Base-by-base conservation (phyloP, 768 basidiomycete species). In the Collybia nuda region DNA sequence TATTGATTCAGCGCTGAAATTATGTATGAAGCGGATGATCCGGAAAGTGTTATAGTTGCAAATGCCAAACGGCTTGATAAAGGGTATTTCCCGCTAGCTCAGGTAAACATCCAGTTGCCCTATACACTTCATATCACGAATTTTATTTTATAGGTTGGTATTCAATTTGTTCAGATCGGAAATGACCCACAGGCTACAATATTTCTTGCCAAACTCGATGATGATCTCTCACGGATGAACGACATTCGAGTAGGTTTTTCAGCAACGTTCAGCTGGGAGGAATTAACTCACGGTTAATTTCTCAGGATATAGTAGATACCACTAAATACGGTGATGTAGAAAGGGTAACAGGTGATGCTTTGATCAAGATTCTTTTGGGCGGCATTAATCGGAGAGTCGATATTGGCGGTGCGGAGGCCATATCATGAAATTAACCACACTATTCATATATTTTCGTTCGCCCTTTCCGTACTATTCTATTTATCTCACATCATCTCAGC, bases 131-230 rank as follows among this genome's bases (percentile, higher is more conserved):
- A 15, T 38, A 38, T 48, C 19, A 47, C 21, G 8, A 24, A 32
- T 28, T n/a, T 26, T 7, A 22, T 29, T 40, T 24, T n/a, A 1
- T 61, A 87, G 78, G 70, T 87, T 15, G 84, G 86, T 0, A 77
- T 88, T 22, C 85, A 87, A 55, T 86, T 90, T 44, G 77, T 90
- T 1, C 88, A 90, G 63, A 80, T 90, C 29, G 88, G 88, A 4
- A 62, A 78, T 54, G 64, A 61, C 56, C 61, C 50, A 29, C 56
- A 44, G 40, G 61, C 52, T 70, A 82, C 40, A 56, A 72, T 2
- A 67, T 85, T 62, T 56, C 70, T 82, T 40, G 62, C 71, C 48
- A 67, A 78, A 47, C 69, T 89, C 11, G 88, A 90, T 55, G 77
- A 88, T 56, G 78, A 72, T 9, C 65, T 90, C 29, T 57, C 71